Evolutionary conservation across 139 green algal genomes (phyloP), one percentile per base, ranked within the genome.

Genomic region (Picocystis salinarum): DNA sequence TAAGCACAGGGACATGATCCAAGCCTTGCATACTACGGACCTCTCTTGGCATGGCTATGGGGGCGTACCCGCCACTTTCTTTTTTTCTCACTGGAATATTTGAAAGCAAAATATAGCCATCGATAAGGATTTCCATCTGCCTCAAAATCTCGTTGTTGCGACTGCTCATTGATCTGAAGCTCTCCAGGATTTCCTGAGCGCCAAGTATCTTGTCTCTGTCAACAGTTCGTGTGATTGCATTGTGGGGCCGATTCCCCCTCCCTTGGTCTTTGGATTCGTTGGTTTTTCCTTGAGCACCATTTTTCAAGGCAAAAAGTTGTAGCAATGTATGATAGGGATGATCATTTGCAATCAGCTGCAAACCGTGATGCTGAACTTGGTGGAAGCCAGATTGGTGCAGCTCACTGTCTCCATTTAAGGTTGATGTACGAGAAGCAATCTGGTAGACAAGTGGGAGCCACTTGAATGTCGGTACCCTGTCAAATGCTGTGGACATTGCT

Each of bases 401-500:
- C 22, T 7, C 22, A 24, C 25, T 44, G 31, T 33, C 17, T 23
- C 42, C 3, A 19, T 6, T 25, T 17, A 25, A 37, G 33, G 33
- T 65, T 54, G 37, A 28, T 28, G 17, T 15, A 2, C 75, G 53
- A 1, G 72, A 76, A 5, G 62, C 75, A 15, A 93, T 67, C 60
- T 95, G 84, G 63, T 93, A 91, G 19, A 81, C 59, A 7, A 95
- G 66, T 1, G 75, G 72, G 33, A 95, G 57, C 55, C 93, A 84
- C 60, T 95, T 95, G 61, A 71, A 47, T 23, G 70, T 75, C 6
- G 84, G 75, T 6, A 75, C 59, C 30, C 59, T n/a, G 6, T 36
- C n/a, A 9, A 84, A 52, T 13, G 44, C 48, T 1, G 22, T 15
- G 4, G 33, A 45, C 33, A 85, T 34, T 37, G 42, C 33, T 2